These are phyloP conservation scores for Thraustochytrium striatum DNA, from an alignment of 352 stramenopile species.

Conservation along the genomic window DNA sequence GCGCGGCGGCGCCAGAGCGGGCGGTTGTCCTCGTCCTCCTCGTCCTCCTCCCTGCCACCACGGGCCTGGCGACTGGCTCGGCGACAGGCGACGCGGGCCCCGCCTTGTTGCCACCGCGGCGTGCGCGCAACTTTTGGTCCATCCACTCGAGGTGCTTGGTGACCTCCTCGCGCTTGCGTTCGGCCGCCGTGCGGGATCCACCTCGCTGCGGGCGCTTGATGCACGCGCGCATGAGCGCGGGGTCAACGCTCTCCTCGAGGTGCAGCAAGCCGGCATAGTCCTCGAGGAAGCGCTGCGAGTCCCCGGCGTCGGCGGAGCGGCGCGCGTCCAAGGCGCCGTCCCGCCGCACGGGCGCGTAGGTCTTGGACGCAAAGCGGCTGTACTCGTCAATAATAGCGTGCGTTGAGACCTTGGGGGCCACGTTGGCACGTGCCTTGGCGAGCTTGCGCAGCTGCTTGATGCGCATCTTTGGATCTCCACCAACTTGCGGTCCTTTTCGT, in stretches of 20 bases:
- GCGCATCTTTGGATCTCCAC: conserved; percentile 72
- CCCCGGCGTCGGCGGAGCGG: no score
- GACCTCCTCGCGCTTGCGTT: conserved; percentile 68
- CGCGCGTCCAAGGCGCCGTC: conserved; percentile 30
- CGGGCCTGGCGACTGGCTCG: no score
- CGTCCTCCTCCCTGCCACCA: neutral
- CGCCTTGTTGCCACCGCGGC: neutral
- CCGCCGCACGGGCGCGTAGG: conserved; percentile 67
- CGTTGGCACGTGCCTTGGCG: conserved; percentile 66
- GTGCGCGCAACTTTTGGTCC: conserved; percentile 59
- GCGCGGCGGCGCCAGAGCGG: conserved; percentile 40
- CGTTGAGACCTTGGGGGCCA: neutral
- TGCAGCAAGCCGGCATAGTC: conserved; percentile 46
- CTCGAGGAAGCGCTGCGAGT: conserved; percentile 45
- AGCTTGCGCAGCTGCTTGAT: conserved; percentile 82
- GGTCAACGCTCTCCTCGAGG: conserved; percentile 64
- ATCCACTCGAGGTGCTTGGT: conserved; percentile 76
- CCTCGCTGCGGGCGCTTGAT: conserved; percentile 56
- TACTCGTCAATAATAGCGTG: conserved; percentile 84
- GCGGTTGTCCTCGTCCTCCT: neutral
- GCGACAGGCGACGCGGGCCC: neutral
- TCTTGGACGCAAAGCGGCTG: conserved; percentile 67
- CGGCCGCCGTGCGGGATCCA: conserved; percentile 64
- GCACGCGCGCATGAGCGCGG: conserved; percentile 49
- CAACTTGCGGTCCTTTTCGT: conserved; percentile 68